phyloP scores from a whole-genome alignment of 768 basidiomycete genomes.

The Suillus tomentosus region DNA sequence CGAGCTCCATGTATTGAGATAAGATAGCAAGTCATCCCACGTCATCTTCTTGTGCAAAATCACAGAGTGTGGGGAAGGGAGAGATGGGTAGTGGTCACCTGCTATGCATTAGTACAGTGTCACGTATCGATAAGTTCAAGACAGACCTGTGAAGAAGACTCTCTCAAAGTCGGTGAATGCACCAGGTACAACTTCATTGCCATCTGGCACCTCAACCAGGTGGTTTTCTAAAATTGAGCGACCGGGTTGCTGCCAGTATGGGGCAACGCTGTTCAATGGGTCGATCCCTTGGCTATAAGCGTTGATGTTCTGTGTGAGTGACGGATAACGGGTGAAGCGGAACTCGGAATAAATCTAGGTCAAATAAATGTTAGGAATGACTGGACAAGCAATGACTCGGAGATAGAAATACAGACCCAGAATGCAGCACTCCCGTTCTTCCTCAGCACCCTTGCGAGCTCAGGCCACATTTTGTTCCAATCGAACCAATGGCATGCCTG shows the following conservation, averaged over 20 bases:
- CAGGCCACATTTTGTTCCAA: constrained; percentile 70
- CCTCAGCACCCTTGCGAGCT: constrained; percentile 59
- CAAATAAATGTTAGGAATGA: not conserved
- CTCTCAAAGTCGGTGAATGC: constrained; percentile 48
- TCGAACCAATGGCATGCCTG: constrained; percentile 87
- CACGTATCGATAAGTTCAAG: not conserved
- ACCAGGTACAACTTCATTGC: constrained; percentile 37
- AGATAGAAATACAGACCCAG: constrained; percentile 52
- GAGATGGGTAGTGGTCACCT: constrained; percentile 46
- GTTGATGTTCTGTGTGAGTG: constrained; percentile 59
- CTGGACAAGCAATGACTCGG: not conserved
- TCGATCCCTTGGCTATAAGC: constrained; percentile 60
- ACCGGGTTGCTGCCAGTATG: constrained; percentile 79
- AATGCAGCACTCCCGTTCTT: constrained; percentile 68
- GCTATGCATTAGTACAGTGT: constrained; percentile 5
- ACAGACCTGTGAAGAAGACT: constrained; percentile 60
- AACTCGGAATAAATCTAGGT: constrained; percentile 69
- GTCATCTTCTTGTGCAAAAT: constrained; percentile 61
- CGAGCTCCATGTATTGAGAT: constrained; percentile 72
- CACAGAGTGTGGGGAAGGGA: constrained; percentile 38
- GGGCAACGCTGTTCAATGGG: constrained; percentile 53
- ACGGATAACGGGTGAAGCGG: constrained; percentile 58
- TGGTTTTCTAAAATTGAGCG: constrained; percentile 70
- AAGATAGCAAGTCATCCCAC: constrained; percentile 67
- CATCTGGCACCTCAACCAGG: constrained; percentile 66